These are phyloP conservation scores for Cladobotryum mycophilum DNA, from an alignment of 2,329 filamentous ascomycete species.

Conservation along the genomic window DNA sequence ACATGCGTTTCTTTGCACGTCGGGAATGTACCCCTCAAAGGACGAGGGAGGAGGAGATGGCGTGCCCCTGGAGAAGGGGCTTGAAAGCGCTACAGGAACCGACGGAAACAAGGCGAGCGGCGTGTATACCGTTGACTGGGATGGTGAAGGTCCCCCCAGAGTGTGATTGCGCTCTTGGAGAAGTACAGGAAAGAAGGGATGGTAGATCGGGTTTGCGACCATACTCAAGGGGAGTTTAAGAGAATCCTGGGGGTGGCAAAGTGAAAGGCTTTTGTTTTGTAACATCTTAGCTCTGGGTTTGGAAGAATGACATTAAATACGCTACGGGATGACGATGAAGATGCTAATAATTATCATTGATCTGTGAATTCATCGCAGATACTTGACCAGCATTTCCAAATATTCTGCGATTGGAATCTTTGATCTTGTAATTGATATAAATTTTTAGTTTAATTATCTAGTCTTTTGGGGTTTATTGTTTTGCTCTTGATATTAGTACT, in stretches of 20 bases:
- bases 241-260: not conserved
- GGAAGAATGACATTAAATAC: too few species aligned
- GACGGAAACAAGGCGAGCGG: slow-evolving; percentile 19
- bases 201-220: slow-evolving; percentile 18
- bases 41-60: not conserved
- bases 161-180: slow-evolving; percentile 13
- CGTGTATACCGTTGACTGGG: slow-evolving; percentile 19
- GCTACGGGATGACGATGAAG: too few species aligned
- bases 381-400: too few species aligned
- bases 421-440: too few species aligned
- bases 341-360: too few species aligned
- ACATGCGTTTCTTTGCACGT: slow-evolving; percentile 19
- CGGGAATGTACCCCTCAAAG: slow-evolving; percentile 15
- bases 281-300: too few species aligned
- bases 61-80: not conserved
- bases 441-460: too few species aligned
- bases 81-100: slow-evolving; percentile 11
- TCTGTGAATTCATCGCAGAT: too few species aligned
- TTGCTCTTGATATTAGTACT: too few species aligned
- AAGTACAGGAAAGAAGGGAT: slow-evolving; percentile 14
- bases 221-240: slow-evolving; percentile 20
- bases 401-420: too few species aligned
- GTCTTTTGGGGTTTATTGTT: too few species aligned
- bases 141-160: slow-evolving; percentile 16
- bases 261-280: too few species aligned